phyloP scores from a whole-genome alignment of 2,329 filamentous ascomycete species.

The Tolypocladium sp. region DNA sequence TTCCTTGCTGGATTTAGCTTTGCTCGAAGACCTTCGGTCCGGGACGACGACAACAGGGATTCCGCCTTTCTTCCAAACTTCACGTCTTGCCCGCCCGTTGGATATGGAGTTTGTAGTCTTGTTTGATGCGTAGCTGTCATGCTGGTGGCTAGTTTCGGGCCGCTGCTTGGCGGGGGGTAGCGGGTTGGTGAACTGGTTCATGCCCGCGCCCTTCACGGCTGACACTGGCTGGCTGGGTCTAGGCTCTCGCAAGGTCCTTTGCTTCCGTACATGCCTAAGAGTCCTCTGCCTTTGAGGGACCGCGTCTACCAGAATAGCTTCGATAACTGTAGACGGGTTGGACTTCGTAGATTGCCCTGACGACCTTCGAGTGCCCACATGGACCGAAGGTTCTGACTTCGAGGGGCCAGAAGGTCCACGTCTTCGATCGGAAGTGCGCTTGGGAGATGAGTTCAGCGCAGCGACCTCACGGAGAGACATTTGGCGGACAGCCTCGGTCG shows the following conservation, averaged over 20 bases:
- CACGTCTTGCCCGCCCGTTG: conserved; percentile 46
- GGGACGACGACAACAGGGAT: conserved; percentile 57
- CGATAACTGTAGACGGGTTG: conserved; percentile 45
- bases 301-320: conserved; percentile 46
- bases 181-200: conserved; percentile 13
- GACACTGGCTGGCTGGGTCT: conserved; percentile 7
- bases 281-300: conserved; percentile 39
- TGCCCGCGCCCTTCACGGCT: conserved; percentile 4
- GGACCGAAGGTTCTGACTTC: conserved; percentile 28
- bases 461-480: conserved; percentile 35
- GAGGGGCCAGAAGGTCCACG: conserved; percentile 19
- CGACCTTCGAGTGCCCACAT: conserved; percentile 35
- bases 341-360: conserved; percentile 48
- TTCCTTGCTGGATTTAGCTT: conserved; percentile 38
- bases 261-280: conserved; percentile 52
- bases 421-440: conserved; percentile 7
- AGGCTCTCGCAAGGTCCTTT: conserved; percentile 39
- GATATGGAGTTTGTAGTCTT: conserved; percentile 39
- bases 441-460: conserved; percentile 24
- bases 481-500: conserved; percentile 38
- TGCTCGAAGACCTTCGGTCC: conserved; percentile 44
- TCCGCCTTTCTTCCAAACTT: conserved; percentile 48
- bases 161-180: conserved; percentile 15
- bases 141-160: conserved; percentile 16
- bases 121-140: conserved; percentile 40